Percentiles rank a stretch among this genome's conserved stretches.
Conservation (phyloP, 176 grass and related monocot genomes). For the Aegilops longissima region DNA sequence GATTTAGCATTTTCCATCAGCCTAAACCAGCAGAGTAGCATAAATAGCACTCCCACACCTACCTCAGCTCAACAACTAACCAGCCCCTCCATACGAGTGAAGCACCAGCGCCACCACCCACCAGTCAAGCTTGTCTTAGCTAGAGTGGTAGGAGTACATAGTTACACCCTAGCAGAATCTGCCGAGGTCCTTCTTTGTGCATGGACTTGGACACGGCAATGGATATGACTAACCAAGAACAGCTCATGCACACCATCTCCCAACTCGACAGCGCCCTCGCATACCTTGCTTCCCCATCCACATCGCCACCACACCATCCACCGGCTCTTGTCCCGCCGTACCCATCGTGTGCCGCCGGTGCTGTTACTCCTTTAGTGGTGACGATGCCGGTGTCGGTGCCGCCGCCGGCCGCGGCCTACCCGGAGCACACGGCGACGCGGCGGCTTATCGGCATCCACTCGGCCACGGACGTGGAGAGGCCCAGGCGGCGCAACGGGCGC, state of each 20-base stretch:
- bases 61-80: not conserved
- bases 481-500: slow-evolving; percentile 53
- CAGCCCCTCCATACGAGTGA: not conserved
- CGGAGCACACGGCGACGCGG: not conserved
- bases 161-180: not conserved
- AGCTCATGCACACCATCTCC: slow-evolving; percentile 32
- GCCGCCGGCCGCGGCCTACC: not conserved
- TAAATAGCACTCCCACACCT: not conserved
- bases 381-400: not conserved
- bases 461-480: slow-evolving; percentile 34
- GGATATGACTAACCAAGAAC: slow-evolving; percentile 13
- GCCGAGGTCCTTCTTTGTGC: not conserved
- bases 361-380: not conserved
- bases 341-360: not conserved
- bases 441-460: slow-evolving; percentile 31
- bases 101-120: too few relatives aligned
- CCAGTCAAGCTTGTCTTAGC: too few relatives aligned
- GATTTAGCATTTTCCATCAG: too few relatives aligned
- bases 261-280: slow-evolving; percentile 25
- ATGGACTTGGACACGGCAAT: slow-evolving; percentile 15
- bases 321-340: not conserved
- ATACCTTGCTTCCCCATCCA: not conserved
- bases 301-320: not conserved
- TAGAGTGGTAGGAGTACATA: not conserved
- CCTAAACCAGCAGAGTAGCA: not conserved